Percentiles rank a stretch among this genome's conserved stretches.
phyloP scores from a whole-genome alignment of 2,329 filamentous ascomycete genomes.

The Pleurostoma richardsiae region DNA sequence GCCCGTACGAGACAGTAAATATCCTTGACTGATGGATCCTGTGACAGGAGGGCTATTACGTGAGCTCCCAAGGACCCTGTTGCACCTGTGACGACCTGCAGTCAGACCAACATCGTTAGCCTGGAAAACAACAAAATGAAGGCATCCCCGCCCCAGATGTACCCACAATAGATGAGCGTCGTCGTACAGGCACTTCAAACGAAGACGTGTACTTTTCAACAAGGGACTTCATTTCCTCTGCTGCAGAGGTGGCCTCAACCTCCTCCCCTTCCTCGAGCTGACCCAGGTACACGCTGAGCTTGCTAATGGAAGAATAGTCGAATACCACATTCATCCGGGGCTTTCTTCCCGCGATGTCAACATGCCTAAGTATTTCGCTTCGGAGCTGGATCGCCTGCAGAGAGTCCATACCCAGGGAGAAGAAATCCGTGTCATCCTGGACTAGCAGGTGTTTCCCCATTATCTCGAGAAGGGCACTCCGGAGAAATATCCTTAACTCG shows the following conservation, averaged over 20 bases:
- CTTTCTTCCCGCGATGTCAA: slow-evolving; percentile 40
- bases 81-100: slow-evolving; percentile 52
- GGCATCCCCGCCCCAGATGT: slow-evolving; percentile 5
- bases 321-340: slow-evolving; percentile 55
- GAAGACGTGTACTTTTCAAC: slow-evolving; percentile 34
- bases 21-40: slow-evolving; percentile 45
- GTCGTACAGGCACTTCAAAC: too few species aligned
- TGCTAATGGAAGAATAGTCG: slow-evolving; percentile 44
- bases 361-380: slow-evolving; percentile 40
- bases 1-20: slow-evolving; percentile 51
- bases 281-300: slow-evolving; percentile 38
- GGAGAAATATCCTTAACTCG: slow-evolving; percentile 27
- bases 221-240: slow-evolving; percentile 27
- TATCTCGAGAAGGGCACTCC: slow-evolving; percentile 18
- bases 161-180: too few species aligned
- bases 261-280: slow-evolving; percentile 30
- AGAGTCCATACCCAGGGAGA: slow-evolving; percentile 51
- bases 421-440: slow-evolving; percentile 48
- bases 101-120: slow-evolving; percentile 7
- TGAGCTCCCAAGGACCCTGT: slow-evolving; percentile 63
- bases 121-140: slow-evolving; percentile 9
- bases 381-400: slow-evolving; percentile 54
- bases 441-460: slow-evolving; percentile 16
- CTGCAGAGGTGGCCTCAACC: slow-evolving; percentile 9
- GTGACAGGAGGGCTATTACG: slow-evolving; percentile 52